phyloP scores from a whole-genome alignment of 176 grass and related monocot genomes.

The Aegilops bicornis region DNA sequence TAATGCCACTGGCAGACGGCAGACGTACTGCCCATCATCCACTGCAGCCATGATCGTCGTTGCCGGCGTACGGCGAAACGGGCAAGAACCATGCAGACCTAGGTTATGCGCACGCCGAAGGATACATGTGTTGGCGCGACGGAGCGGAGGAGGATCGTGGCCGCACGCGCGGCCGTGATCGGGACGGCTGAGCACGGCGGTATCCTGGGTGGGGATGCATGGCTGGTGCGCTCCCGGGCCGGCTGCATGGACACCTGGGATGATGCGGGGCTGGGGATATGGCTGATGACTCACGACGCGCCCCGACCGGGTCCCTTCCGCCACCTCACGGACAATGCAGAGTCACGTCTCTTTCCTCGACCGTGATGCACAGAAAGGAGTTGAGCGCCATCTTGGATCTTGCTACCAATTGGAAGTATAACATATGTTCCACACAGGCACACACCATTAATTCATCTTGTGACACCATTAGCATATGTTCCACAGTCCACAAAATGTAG shows the following conservation, averaged over 20 bases:
- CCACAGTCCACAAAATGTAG: no score
- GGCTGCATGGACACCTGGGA: not conserved
- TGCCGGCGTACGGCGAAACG: no score
- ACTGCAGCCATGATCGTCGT: no score
- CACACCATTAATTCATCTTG: no score
- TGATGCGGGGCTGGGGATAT: not conserved
- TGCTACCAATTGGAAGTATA: not conserved
- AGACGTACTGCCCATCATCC: not conserved
- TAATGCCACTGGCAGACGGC: not conserved
- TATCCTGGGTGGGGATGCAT: not conserved
- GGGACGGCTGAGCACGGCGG: no score
- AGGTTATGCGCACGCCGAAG: no score
- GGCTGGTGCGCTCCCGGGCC: not conserved
- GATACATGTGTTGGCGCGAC: not conserved
- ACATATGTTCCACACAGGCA: not conserved
- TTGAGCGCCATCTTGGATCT: not conserved
- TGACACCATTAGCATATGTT: no score
- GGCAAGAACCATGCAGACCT: no score
- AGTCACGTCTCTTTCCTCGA: not conserved
- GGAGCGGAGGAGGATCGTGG: not conserved
- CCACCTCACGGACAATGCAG: not conserved
- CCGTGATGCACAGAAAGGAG: not conserved
- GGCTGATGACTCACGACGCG: not conserved
- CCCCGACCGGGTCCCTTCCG: not conserved
- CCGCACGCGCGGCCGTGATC: no score